Evolutionary conservation across 2,329 filamentous ascomycete genomes (phyloP), one percentile per base, ranked within the genome.

Genomic region (Aspergillus transmontanensis): DNA sequence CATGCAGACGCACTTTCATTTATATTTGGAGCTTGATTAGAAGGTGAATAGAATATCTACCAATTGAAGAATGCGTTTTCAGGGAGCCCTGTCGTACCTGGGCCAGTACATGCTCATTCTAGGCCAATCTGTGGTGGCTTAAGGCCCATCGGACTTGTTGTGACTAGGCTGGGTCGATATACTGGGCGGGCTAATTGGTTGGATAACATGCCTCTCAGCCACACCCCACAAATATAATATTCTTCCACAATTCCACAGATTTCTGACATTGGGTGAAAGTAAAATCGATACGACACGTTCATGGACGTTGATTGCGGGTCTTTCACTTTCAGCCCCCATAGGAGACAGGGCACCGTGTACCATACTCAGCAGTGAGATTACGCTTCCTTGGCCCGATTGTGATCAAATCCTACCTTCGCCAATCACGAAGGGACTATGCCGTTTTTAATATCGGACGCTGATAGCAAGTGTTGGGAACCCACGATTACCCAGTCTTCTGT

Each of bases 251-350:
- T 1, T 11, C 1, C 21, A 19, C 5, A 14, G 28, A 1, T 32
- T 28, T 21, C n/a, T 11, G 14, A 34, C n/a, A 2, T 6, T 34
- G 21, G 32, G 9, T 39, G 32, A n/a, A 39, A 55, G 19, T 39
- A n/a, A 55, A 39, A 26, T 55, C 12, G 2, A 39, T 39, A 39
- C 51, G 34, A 55, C 12, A 19, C 11, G 0, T 55, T 55, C 32
- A 12, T 23, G 14, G 6, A 6, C 34, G 30, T 39, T 55, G 32
- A 55, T 55, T 39, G 51, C 32, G n/a, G 32, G 3, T 39, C 32
- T 55, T 55, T 39, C 51, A 55, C 16, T 55, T 28, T 39, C 32
- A 55, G 51, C 32, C 32, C 51, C 51, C 32, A 41, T 55, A 5
- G n/a, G 12, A 12, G 10, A 36, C 32, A 39, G 23, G 19, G 32